phyloP scores from a whole-genome alignment of 2,329 filamentous ascomycete species.

The Thelonectria olida region DNA sequence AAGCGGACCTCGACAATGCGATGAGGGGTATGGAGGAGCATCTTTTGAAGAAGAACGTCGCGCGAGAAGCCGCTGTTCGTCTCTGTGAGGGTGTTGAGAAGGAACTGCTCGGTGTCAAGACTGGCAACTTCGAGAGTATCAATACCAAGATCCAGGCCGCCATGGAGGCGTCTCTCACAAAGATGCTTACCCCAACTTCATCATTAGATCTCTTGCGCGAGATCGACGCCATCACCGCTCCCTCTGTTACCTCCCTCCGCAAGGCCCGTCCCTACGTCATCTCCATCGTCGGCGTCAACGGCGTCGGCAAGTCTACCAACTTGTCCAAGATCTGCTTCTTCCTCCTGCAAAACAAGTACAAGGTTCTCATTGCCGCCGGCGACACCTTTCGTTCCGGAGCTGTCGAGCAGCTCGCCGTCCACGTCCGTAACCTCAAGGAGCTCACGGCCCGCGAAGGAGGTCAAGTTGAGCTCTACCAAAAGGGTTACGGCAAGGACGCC shows the following conservation, averaged over 20 bases:
- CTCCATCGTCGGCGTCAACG: slow-evolving; percentile 97
- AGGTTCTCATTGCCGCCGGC: slow-evolving; percentile 90
- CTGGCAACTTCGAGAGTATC: slow-evolving; percentile 88
- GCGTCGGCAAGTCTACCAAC: slow-evolving; percentile 97
- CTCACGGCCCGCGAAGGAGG: slow-evolving; percentile 85
- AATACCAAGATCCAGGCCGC: slow-evolving; percentile 84
- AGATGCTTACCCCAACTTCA: slow-evolving; percentile 94
- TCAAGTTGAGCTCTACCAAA: slow-evolving; percentile 90
- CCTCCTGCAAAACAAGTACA: slow-evolving; percentile 95
- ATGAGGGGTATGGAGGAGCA: slow-evolving; percentile 98
- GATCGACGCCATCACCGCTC: slow-evolving; percentile 81
- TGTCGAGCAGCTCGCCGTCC: slow-evolving; percentile 95
- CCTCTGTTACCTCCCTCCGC: slow-evolving; percentile 69
- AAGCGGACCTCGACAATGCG: slow-evolving; percentile 88
- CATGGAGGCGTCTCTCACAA: slow-evolving; percentile 91
- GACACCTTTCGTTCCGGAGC: slow-evolving; percentile 98
- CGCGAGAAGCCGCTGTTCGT: slow-evolving; percentile 89
- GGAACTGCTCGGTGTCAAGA: slow-evolving; percentile 90
- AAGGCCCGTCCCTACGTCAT: slow-evolving; percentile 89
- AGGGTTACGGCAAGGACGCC: slow-evolving; percentile 97
- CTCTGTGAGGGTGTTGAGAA: slow-evolving; percentile 91
- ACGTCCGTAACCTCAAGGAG: slow-evolving; percentile 93
- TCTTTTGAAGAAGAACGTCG: slow-evolving; percentile 93
- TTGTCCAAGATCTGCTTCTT: slow-evolving; percentile 99
- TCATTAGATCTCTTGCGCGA: slow-evolving; percentile 94